Evolutionary conservation across 176 grass and related monocot genomes (phyloP).

Genomic region (Aegilops sharonensis): DNA sequence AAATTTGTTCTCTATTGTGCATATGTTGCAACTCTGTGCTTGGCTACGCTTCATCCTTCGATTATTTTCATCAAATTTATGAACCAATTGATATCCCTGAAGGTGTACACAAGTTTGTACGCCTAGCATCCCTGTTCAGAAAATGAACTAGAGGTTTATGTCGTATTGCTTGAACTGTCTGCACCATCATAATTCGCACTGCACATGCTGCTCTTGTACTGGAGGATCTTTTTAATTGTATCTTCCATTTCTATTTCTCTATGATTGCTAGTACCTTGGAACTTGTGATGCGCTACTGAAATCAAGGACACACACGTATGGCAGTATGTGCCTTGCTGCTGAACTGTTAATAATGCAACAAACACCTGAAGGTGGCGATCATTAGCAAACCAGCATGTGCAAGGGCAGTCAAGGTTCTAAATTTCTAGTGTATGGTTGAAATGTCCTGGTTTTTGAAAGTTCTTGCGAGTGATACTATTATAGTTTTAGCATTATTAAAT

Average conservation of each 20-base stretch:
- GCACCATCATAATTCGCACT: slow-evolving; percentile 28
- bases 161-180: slow-evolving; percentile 24
- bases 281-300: slow-evolving; percentile 33
- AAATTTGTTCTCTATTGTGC: background rate
- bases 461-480: background rate
- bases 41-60: background rate
- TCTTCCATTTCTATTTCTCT: slow-evolving; percentile 32
- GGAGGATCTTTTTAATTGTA: slow-evolving; percentile 22
- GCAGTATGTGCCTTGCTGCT: background rate
- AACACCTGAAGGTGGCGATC: slow-evolving; percentile 33
- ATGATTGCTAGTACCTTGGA: slow-evolving; percentile 44
- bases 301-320: background rate
- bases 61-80: slow-evolving; percentile 4
- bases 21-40: background rate
- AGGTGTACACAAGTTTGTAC: background rate
- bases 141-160: slow-evolving; percentile 4
- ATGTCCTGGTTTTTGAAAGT: background rate
- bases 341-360: slow-evolving; percentile 26
- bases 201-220: slow-evolving; percentile 34
- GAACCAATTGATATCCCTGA: background rate
- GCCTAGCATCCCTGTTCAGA: background rate
- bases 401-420: slow-evolving; percentile 18
- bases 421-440: background rate
- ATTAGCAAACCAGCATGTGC: slow-evolving; percentile 33
- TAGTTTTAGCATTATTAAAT: background rate